Percentiles rank a stretch among this genome's conserved stretches.
phyloP scores from a whole-genome alignment of 2,329 filamentous ascomycete species.

The Fusarium oxysporum region DNA sequence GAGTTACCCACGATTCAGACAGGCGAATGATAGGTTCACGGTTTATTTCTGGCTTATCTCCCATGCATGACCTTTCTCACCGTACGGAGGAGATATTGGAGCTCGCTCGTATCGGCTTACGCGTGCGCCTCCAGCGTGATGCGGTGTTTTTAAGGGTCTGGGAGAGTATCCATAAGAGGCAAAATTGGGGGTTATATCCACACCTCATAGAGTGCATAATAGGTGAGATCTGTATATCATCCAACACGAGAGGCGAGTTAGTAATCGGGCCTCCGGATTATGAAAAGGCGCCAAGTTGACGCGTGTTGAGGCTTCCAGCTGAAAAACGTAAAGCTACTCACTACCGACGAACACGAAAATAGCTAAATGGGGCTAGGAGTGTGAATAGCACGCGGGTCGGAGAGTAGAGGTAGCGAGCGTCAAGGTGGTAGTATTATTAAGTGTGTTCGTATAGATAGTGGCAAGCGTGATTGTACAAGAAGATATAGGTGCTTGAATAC shows the following conservation, averaged over 20 bases:
- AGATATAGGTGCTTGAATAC: conserved; percentile 36
- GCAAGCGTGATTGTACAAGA: conserved; percentile 34
- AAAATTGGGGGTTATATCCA: conserved; percentile 7
- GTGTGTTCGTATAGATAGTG: conserved; percentile 30
- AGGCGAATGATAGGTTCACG: not conserved
- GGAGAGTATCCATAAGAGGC: conserved; percentile 8
- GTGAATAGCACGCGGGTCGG: not conserved
- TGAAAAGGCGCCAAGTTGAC: conserved; percentile 1
- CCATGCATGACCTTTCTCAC: not conserved
- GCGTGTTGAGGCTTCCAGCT: not conserved
- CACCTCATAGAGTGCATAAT: not conserved
- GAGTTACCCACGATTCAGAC: not conserved
- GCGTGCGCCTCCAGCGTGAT: conserved; percentile 28
- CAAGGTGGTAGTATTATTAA: conserved; percentile 33
- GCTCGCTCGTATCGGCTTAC: conserved; percentile 42
- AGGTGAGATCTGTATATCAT: not conserved
- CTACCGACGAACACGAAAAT: not conserved
- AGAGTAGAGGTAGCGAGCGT: conserved; percentile 17
- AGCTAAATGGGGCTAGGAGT: not conserved
- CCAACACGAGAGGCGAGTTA: not conserved
- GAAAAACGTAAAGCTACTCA: not conserved
- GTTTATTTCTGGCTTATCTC: not conserved
- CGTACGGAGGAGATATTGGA: conserved; percentile 8
- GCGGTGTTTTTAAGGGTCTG: conserved; percentile 4
- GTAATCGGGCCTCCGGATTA: not conserved